Percentiles rank a stretch among this genome's conserved stretches.
Conservation (phyloP, 768 basidiomycete genomes). For the Chalciporus chontae region DNA sequence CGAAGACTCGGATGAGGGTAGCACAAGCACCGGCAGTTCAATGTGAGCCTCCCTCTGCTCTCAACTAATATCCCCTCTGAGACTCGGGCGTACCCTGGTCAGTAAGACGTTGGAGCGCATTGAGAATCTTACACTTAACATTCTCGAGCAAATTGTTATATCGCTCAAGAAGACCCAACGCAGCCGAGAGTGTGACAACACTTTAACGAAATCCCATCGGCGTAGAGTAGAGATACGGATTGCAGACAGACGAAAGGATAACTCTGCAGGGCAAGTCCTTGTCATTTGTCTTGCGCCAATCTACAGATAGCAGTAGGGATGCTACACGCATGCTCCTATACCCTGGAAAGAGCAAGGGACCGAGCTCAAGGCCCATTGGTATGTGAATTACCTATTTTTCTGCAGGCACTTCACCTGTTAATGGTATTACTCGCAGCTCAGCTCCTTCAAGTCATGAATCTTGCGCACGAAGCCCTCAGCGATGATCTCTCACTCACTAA, state of each 20-base stretch:
- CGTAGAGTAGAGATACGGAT: slow-evolving; percentile 34
- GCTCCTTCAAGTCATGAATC: slow-evolving; percentile 60
- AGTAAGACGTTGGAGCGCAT: slow-evolving; percentile 27
- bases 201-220: slow-evolving; percentile 4
- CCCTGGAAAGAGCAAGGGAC: slow-evolving; percentile 33
- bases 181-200: background rate
- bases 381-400: background rate
- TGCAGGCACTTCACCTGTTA: background rate
- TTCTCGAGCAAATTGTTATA: slow-evolving; percentile 31
- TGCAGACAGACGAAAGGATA: slow-evolving; percentile 34
- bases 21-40: background rate
- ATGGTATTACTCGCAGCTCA: slow-evolving; percentile 46
- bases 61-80: background rate
- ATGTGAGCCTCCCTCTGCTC: background rate
- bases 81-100: slow-evolving; percentile 4
- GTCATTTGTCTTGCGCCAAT: slow-evolving; percentile 3
- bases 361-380: slow-evolving; percentile 45
- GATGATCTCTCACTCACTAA: slow-evolving; percentile 59
- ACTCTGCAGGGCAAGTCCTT: slow-evolving; percentile 26
- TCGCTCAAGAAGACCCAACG: slow-evolving; percentile 10
- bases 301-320: slow-evolving; percentile 4
- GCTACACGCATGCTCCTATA: slow-evolving; percentile 31
- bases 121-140: slow-evolving; percentile 28
- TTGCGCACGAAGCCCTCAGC: slow-evolving; percentile 65
- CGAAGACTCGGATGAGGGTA: slow-evolving; percentile 8